Conservation (phyloP, 1,139 yeast species). For the Debaryomyces sp. region DNA sequence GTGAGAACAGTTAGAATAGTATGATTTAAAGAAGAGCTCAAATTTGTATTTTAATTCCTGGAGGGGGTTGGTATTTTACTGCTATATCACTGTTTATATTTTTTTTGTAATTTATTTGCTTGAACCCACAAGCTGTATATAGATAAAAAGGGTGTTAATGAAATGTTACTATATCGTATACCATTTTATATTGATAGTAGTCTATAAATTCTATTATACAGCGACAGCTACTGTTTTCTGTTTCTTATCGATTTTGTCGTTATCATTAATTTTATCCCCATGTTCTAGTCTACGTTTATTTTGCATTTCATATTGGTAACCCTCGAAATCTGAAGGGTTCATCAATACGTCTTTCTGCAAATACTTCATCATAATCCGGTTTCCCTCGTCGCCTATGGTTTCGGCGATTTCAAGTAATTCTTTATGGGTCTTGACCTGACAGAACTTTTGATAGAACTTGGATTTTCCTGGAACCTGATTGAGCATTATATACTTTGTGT, state of each 20-base stretch:
- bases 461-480: constrained; percentile 83
- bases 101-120: constrained; percentile 6
- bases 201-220: constrained; percentile 6
- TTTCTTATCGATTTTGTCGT: background rate
- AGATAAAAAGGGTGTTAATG: constrained; percentile 8
- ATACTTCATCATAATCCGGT: constrained; percentile 35
- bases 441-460: constrained; percentile 57
- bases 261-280: constrained; percentile 5
- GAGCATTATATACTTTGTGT: constrained; percentile 77
- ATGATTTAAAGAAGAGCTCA: constrained; percentile 4
- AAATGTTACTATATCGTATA: constrained; percentile 5
- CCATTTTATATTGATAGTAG: background rate
- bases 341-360: constrained; percentile 35
- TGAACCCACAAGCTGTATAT: constrained; percentile 9
- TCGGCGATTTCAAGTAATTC: constrained; percentile 45
- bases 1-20: constrained; percentile 1
- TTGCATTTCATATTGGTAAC: constrained; percentile 5
- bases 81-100: constrained; percentile 6
- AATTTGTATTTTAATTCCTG: constrained; percentile 4
- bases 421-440: constrained; percentile 57
- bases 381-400: constrained; percentile 31
- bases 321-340: constrained; percentile 21
- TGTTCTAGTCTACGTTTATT: constrained; percentile 7
- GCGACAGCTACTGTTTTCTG: constrained; percentile 5
- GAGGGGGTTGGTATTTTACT: constrained; percentile 3